phyloP scores from a whole-genome alignment of 169 alveolate genomes.

The Plasmodium sp. region DNA sequence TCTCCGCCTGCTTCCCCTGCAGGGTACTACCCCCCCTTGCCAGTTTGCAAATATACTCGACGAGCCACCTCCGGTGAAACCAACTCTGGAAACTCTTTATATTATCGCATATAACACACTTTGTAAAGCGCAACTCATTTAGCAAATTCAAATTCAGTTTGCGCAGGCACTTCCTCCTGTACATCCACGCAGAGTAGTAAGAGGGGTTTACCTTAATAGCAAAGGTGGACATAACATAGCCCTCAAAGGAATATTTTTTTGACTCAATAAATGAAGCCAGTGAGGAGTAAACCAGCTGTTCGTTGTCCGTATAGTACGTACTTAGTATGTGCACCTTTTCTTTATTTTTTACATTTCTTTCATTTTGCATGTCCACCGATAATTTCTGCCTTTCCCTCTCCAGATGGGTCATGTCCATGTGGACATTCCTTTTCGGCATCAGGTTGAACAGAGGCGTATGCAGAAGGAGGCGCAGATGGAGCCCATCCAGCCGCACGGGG shows the following conservation, averaged over 20 bases:
- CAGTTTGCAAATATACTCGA: conserved; percentile 45
- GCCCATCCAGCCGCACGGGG: conserved; percentile 20
- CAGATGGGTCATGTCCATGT: conserved; percentile 12
- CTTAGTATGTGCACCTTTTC: conserved; percentile 27
- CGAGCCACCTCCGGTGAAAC: conserved; percentile 74
- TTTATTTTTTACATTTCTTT: conserved; percentile 4
- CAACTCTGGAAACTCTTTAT: conserved; percentile 73
- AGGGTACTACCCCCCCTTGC: neutral
- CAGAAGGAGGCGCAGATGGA: neutral
- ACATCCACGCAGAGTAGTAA: conserved; percentile 72
- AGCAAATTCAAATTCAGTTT: conserved; percentile 32
- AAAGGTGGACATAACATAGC: conserved; percentile 43
- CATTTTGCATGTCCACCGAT: neutral
- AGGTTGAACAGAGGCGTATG: neutral
- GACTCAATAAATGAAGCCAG: conserved; percentile 44
- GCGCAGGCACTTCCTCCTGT: conserved; percentile 64
- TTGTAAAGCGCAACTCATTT: conserved; percentile 62
- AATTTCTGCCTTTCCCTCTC: conserved; percentile 18
- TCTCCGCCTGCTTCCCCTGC: neutral
- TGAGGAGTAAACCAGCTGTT: conserved; percentile 10
- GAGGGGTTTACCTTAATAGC: conserved; percentile 50
- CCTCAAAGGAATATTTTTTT: conserved; percentile 64
- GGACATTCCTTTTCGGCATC: neutral
- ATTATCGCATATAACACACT: conserved; percentile 29
- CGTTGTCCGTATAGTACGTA: conserved; percentile 52